phyloP scores from a whole-genome alignment of 176 grass and related monocot species.

The Paspalum vaginatum region DNA sequence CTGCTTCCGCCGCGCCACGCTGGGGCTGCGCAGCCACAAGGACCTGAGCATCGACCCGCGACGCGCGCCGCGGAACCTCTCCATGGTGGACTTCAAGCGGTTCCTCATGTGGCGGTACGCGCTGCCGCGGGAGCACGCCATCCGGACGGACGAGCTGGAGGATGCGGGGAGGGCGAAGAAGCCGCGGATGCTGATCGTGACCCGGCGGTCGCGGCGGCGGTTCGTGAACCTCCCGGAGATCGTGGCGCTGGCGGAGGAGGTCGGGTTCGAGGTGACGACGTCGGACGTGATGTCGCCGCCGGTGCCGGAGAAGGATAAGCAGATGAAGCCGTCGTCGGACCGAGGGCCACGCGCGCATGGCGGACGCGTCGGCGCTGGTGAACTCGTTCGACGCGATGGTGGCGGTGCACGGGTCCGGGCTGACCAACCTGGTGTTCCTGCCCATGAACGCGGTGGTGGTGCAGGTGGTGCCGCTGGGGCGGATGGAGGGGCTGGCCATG shows the following conservation, averaged over 20 bases:
- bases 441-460: slow-evolving; percentile 76
- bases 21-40: slow-evolving; percentile 61
- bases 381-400: slow-evolving; percentile 74
- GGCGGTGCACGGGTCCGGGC: slow-evolving; percentile 81
- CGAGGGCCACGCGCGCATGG: slow-evolving; percentile 22
- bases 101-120: slow-evolving; percentile 64
- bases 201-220: slow-evolving; percentile 43
- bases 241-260: slow-evolving; percentile 45
- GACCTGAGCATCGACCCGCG: slow-evolving; percentile 70
- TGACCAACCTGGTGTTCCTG: slow-evolving; percentile 82
- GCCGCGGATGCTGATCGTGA: slow-evolving; percentile 57
- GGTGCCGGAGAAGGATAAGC: neutral
- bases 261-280: slow-evolving; percentile 71
- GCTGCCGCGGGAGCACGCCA: slow-evolving; percentile 53
- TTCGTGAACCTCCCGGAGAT: slow-evolving; percentile 69
- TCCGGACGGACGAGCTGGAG: slow-evolving; percentile 44
- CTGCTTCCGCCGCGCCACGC: slow-evolving; percentile 49
- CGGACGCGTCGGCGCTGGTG: slow-evolving; percentile 47
- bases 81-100: slow-evolving; percentile 65
- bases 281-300: slow-evolving; percentile 30
- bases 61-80: slow-evolving; percentile 52
- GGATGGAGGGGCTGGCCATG: slow-evolving; percentile 63
- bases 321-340: neutral
- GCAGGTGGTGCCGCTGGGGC: slow-evolving; percentile 81
- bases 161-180: neutral